Percentiles rank a stretch among this genome's conserved stretches.
These are phyloP conservation scores for Scalesia atractyloides DNA, from an alignment of 129 eudicot genomes.

Conservation along the genomic window DNA sequence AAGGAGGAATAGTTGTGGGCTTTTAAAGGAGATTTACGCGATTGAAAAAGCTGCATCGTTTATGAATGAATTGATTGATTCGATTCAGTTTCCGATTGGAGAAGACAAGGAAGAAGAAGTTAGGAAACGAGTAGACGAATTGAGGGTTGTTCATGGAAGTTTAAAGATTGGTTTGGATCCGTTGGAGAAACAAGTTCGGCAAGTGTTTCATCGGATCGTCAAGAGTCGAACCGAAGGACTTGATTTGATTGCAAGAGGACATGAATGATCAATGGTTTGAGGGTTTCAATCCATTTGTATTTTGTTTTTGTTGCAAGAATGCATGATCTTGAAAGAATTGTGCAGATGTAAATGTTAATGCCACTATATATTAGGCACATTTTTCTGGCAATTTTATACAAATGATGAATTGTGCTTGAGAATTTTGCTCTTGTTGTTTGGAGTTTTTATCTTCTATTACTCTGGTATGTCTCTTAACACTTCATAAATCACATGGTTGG, in stretches of 20 bases:
- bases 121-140: constrained; percentile 44
- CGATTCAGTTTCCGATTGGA: constrained; percentile 52
- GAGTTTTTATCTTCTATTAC: not conserved
- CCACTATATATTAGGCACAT: constrained; percentile 21
- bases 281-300: not conserved
- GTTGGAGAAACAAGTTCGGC: constrained; percentile 63
- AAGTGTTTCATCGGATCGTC: constrained; percentile 38
- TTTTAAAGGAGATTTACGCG: constrained; percentile 71
- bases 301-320: not conserved
- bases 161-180: constrained; percentile 70
- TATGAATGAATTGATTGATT: constrained; percentile 58
- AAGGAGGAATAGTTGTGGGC: constrained; percentile 51
- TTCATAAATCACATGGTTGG: too few relatives aligned
- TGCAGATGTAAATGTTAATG: constrained; percentile 25
- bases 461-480: too few relatives aligned
- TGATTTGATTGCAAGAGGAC: constrained; percentile 30
- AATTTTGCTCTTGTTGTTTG: not conserved
- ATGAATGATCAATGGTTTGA: constrained; percentile 27
- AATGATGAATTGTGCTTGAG: constrained; percentile 12
- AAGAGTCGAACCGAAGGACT: constrained; percentile 35
- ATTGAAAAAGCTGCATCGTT: constrained; percentile 52
- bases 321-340: constrained; percentile 25
- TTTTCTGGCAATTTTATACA: not conserved
- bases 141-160: constrained; percentile 39
- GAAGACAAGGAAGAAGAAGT: constrained; percentile 62